Percentiles rank a stretch among this genome's conserved stretches.
phyloP scores from a whole-genome alignment of 352 stramenopile genomes.

The Globisporangium nodosum region DNA sequence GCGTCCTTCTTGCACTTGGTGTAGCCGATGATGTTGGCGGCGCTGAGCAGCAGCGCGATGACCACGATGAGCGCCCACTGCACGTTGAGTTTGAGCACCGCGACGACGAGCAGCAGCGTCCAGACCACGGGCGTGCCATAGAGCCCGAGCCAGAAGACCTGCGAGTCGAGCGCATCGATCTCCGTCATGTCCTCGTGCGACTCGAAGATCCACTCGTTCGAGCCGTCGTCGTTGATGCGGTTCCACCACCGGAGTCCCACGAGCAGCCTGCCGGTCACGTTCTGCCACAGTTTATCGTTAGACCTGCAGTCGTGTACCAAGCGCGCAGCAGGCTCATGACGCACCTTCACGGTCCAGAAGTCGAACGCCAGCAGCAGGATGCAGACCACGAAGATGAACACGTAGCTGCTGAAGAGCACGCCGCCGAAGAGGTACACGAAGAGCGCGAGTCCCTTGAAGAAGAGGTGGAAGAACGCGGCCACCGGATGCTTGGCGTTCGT shows the following conservation, averaged over 20 bases:
- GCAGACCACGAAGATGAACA: conserved; percentile 96
- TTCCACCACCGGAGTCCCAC: conserved; percentile 98
- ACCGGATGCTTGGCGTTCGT: conserved; percentile 89
- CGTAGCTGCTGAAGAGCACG: conserved; percentile 89
- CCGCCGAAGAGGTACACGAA: conserved; percentile 94
- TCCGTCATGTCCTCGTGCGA: conserved; percentile 89
- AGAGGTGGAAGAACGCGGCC: conserved; percentile 93
- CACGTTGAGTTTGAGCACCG: conserved; percentile 91
- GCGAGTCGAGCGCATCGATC: conserved; percentile 85
- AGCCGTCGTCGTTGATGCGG: conserved; percentile 93
- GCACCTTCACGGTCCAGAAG: conserved; percentile 97
- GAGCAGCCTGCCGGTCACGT: conserved; percentile 82
- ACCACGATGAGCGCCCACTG: conserved; percentile 92
- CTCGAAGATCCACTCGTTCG: conserved; percentile 97
- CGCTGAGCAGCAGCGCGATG: conserved; percentile 90
- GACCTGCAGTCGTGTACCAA: neutral
- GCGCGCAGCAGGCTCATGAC: neutral
- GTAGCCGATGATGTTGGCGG: conserved; percentile 98
- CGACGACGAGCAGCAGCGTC: conserved; percentile 88
- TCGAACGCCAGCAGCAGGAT: conserved; percentile 96
- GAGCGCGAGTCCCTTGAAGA: conserved; percentile 95
- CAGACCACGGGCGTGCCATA: conserved; percentile 93
- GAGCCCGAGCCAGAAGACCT: conserved; percentile 95
- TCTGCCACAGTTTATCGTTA: conserved; percentile 25
- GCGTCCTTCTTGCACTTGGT: conserved; percentile 94